Percentiles rank a stretch among this genome's conserved stretches.
These are phyloP conservation scores for Pseudopyrenochaeta lycopersici DNA, from an alignment of 2,329 filamentous ascomycete genomes.

Conservation along the genomic window DNA sequence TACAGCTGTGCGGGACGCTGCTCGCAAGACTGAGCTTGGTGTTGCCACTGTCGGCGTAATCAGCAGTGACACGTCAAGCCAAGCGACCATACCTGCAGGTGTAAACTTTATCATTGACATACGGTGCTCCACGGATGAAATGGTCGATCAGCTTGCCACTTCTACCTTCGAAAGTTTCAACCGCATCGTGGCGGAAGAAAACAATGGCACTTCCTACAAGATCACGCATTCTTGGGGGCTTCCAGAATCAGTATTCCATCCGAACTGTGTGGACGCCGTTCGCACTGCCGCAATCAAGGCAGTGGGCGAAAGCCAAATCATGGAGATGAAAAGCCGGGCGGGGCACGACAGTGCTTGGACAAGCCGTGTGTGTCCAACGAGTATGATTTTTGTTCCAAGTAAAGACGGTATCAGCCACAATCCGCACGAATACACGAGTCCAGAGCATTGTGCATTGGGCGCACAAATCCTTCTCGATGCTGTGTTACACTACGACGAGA, in stretches of 20 bases:
- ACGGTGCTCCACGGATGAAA: slow-evolving; percentile 34
- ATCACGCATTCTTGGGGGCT: slow-evolving; percentile 37
- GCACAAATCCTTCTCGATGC: slow-evolving; percentile 58
- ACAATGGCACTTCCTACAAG: slow-evolving; percentile 29
- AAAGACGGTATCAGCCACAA: slow-evolving; percentile 56
- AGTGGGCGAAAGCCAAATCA: slow-evolving; percentile 28
- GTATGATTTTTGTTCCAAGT: slow-evolving; percentile 57
- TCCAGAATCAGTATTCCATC: slow-evolving; percentile 35
- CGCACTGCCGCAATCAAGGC: slow-evolving; percentile 23
- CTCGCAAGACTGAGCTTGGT: slow-evolving; percentile 24
- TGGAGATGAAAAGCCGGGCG: slow-evolving; percentile 38
- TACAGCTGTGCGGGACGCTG: slow-evolving; percentile 33
- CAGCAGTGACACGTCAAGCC: slow-evolving; percentile 36
- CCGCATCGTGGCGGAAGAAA: slow-evolving; percentile 26
- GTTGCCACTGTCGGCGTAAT: slow-evolving; percentile 43
- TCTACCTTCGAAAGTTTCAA: slow-evolving; percentile 33
- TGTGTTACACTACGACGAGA: slow-evolving; percentile 33
- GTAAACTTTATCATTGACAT: slow-evolving; percentile 40
- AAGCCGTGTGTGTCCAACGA: slow-evolving; percentile 38
- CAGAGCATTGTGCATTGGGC: slow-evolving; percentile 54
- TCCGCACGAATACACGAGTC: slow-evolving; percentile 54
- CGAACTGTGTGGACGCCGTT: slow-evolving; percentile 30
- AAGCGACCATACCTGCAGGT: slow-evolving; percentile 40
- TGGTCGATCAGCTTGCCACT: slow-evolving; percentile 33
- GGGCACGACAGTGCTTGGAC: slow-evolving; percentile 41